phyloP scores from a whole-genome alignment of 805 yeast species.

The Myxozyma neotropica region DNA sequence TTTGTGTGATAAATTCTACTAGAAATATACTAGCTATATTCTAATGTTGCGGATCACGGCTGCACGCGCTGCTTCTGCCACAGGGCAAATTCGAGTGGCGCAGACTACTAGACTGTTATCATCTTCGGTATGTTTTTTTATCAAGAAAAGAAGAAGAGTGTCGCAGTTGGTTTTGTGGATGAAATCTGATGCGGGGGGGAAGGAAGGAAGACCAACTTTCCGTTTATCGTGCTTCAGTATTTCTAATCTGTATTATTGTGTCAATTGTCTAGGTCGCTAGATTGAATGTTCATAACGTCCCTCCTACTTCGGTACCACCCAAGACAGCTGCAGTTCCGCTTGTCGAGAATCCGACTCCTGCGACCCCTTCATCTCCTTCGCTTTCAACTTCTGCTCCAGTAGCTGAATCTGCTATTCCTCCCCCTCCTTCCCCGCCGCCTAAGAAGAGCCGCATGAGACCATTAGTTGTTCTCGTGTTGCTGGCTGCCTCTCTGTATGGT shows the following conservation, averaged over 20 bases:
- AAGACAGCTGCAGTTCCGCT: conserved; percentile 5
- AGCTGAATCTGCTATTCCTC: conserved; percentile 11
- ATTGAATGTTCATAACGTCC: conserved; percentile 21
- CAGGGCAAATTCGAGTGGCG: conserved; percentile 7
- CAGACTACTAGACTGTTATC: conserved; percentile 14
- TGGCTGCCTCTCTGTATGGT: conserved; percentile 50
- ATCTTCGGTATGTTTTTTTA: conserved; percentile 19
- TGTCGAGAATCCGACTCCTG: conserved; percentile 27
- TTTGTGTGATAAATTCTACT: no score
- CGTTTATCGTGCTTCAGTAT: background rate
- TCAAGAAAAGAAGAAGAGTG: background rate
- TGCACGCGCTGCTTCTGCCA: conserved; percentile 16
- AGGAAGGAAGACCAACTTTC: background rate
- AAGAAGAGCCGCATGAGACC: conserved; percentile 42
- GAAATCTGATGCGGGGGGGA: background rate
- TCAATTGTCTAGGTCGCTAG: conserved; percentile 11
- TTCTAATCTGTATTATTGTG: background rate
- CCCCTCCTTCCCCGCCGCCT: conserved; percentile 25
- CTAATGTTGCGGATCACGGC: conserved; percentile 30
- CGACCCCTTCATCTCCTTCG: conserved; percentile 31
- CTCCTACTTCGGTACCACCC: conserved; percentile 28
- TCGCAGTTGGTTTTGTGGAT: background rate
- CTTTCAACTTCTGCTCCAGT: conserved; percentile 17
- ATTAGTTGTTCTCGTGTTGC: conserved; percentile 37
- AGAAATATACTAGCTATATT: no score